Base-by-base conservation (phyloP, 176 grass and related monocot genomes). In the Elymus sibiricus region DNA sequence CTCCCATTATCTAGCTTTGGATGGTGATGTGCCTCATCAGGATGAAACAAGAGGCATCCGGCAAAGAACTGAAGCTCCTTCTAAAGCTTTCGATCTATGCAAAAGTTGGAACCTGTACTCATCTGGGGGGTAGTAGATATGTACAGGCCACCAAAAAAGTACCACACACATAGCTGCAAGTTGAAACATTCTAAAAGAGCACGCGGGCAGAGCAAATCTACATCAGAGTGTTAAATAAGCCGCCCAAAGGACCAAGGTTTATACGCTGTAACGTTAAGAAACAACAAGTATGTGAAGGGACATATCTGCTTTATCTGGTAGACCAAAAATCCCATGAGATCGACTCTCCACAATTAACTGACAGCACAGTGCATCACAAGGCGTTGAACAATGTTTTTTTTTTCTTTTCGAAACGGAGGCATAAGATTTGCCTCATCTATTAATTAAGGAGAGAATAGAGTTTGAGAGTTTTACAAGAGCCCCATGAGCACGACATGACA, bases 211-310 rank as follows among this genome's bases (percentile, higher is more conserved):
- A 25, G 72, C 73, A 79, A 46, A 79, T 88, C 81, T 51, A 75
- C 88, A 49, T 84, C 81, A 75, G 31, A 38, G 73, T 76, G 74
- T 67, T 71, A 55, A 61, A 83, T 42, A 90, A 90, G 70, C 64
- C 47, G 27, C 9, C 40, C 9, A 64, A 49, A 32, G 68, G 44
- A 67, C 19, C 51, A 71, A 80, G 37, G 42, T 87, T 80, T 64
- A 8, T 31, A 89, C 59, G 3, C 27, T 85, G 84, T 89, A 39
- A 84, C 84, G 64, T 84, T 90, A 87, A 84, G 81, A 90, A 85
- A 85, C 80, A 87, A 78, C 56, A 79, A 90, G 44, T 21, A 63
- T 62, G 74, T 62, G 40, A 74, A 82, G 32, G 72, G 26, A 19
- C 71, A 38, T 63, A 70, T 44, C 64, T 53, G 44, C 70, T 87